phyloP scores from a whole-genome alignment of 1,139 yeast genomes.

The Geotrichum reessii region DNA sequence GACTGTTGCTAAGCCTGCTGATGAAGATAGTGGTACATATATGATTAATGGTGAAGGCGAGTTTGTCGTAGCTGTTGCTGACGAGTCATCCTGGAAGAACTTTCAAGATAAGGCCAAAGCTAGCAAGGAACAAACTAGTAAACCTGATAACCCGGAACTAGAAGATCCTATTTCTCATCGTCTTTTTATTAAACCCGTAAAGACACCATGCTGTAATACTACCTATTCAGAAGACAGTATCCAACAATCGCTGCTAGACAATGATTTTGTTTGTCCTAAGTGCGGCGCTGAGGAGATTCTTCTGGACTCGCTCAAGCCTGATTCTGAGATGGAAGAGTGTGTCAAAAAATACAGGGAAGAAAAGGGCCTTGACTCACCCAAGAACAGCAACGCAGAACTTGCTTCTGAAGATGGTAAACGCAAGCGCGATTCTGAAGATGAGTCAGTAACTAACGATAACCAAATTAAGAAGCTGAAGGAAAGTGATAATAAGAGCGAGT shows the following conservation, averaged over 20 bases:
- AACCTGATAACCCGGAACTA: slow-evolving; percentile 55
- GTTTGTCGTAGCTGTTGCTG: slow-evolving; percentile 92
- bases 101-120: slow-evolving; percentile 57
- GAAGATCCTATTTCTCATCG: slow-evolving; percentile 56
- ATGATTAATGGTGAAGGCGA: slow-evolving; percentile 94
- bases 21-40: slow-evolving; percentile 65
- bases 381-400: slow-evolving; percentile 1
- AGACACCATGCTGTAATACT: slow-evolving; percentile 74
- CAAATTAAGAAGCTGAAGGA: slow-evolving; percentile 12
- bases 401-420: slow-evolving; percentile 16
- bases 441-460: slow-evolving; percentile 13
- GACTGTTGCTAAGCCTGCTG: slow-evolving; percentile 63
- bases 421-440: slow-evolving; percentile 20
- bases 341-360: slow-evolving; percentile 49
- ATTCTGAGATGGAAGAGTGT: slow-evolving; percentile 51
- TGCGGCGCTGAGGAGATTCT: slow-evolving; percentile 71
- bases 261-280: slow-evolving; percentile 86
- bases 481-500: slow-evolving; percentile 3
- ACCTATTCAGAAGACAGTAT: slow-evolving; percentile 55
- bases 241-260: slow-evolving; percentile 70
- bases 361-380: slow-evolving; percentile 31
- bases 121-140: slow-evolving; percentile 30
- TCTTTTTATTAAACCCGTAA: slow-evolving; percentile 67
- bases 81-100: slow-evolving; percentile 83
- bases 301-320: slow-evolving; percentile 63